A percentile compares a stretch with the other conserved stretches of the same genome.
phyloP scores from a whole-genome alignment of 2,329 filamentous ascomycete species.

The Nannizziopsis arthrosporioides region DNA sequence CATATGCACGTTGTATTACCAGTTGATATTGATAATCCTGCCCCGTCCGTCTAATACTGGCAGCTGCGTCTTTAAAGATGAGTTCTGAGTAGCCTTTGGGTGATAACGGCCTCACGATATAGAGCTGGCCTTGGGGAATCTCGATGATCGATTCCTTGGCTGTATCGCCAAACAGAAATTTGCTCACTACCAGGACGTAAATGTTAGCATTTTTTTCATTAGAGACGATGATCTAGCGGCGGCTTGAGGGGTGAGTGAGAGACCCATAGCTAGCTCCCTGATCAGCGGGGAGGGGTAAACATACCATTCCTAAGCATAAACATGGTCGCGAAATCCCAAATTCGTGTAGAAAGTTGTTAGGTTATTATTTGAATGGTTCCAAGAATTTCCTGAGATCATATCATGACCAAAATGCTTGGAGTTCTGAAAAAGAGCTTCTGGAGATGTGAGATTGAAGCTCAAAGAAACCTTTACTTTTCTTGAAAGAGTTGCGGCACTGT shows the following conservation, averaged over 20 bases:
- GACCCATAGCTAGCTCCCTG: conserved; percentile 15
- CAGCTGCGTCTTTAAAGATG: conserved; percentile 94
- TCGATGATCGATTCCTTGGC: conserved; percentile 91
- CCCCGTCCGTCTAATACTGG: conserved; percentile 80
- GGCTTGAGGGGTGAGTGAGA: conserved; percentile 14
- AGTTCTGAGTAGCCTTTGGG: conserved; percentile 97
- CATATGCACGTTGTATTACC: conserved; percentile 88
- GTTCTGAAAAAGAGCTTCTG: not conserved
- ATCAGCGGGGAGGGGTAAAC: conserved; percentile 19
- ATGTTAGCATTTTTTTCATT: conserved; percentile 3
- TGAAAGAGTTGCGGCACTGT: not conserved
- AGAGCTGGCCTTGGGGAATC: conserved; percentile 89
- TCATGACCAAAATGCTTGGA: not conserved
- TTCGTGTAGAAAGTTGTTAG: not conserved
- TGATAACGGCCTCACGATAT: conserved; percentile 86
- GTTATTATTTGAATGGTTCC: no score
- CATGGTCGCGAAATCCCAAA: conserved; percentile 30
- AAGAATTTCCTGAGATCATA: not conserved
- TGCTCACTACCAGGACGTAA: conserved; percentile 53
- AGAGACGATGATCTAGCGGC: not conserved
- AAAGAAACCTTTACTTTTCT: not conserved
- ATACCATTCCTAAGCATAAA: conserved; percentile 47
- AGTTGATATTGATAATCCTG: conserved; percentile 97
- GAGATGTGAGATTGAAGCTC: conserved; percentile 1
- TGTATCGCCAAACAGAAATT: conserved; percentile 79